A percentile compares a stretch with the other conserved stretches of the same genome.
These are phyloP conservation scores for Ascochyta rabiei DNA, from an alignment of 2,329 filamentous ascomycete genomes.

Conservation along the genomic window DNA sequence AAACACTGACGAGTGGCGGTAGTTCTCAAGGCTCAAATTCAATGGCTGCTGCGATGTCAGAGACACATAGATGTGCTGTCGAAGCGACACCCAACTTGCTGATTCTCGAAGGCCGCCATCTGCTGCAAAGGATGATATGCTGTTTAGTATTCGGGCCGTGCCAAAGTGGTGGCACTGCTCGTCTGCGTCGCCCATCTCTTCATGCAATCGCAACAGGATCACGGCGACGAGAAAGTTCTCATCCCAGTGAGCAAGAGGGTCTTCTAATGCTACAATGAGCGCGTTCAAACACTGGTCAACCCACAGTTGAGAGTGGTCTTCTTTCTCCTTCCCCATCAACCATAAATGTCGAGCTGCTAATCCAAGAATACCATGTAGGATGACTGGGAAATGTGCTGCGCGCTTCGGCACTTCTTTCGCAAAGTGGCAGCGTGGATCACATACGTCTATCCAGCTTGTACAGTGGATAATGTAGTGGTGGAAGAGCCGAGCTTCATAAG, in stretches of 20 bases:
- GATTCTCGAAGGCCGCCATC: constrained; percentile 51
- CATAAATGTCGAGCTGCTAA: constrained; percentile 55
- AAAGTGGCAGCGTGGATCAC: constrained; percentile 45
- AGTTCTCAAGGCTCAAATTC: constrained; percentile 39
- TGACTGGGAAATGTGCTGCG: constrained; percentile 54
- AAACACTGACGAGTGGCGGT: constrained; percentile 37
- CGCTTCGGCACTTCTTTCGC: constrained; percentile 55
- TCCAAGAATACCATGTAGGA: constrained; percentile 56
- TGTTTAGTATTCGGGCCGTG: constrained; percentile 48
- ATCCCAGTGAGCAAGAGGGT: constrained; percentile 51
- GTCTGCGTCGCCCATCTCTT: constrained; percentile 53
- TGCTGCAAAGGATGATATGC: constrained; percentile 46
- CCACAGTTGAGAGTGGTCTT: constrained; percentile 53
- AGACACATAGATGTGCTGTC: constrained; percentile 51
- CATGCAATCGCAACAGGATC: constrained; percentile 57
- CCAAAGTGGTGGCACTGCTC: constrained; percentile 50
- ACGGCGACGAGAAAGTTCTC: constrained; percentile 57
- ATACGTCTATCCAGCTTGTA: constrained; percentile 38
- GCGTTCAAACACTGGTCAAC: constrained; percentile 55
- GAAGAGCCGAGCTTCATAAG: constrained; percentile 34
- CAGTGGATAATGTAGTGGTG: constrained; percentile 41
- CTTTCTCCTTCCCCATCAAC: constrained; percentile 46
- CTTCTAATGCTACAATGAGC: constrained; percentile 54
- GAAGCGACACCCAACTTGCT: constrained; percentile 50
- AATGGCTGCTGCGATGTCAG: constrained; percentile 44